Conservation (phyloP, 2,329 filamentous ascomycete species). For the Talaromyces verruculosus region DNA sequence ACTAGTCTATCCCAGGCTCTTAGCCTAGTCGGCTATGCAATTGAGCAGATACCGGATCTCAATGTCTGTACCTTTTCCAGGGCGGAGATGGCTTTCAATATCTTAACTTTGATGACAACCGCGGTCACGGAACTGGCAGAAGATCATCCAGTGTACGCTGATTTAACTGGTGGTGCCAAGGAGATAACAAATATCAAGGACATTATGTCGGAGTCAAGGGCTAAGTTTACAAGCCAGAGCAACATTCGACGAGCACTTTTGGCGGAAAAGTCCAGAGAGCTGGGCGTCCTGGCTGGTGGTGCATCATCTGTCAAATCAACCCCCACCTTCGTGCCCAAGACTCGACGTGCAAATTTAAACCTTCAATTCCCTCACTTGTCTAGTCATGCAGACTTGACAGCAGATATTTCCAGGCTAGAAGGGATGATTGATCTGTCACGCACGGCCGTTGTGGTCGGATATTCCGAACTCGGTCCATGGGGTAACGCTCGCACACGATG, state of each 20-base stretch:
- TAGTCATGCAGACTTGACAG: conserved; percentile 82
- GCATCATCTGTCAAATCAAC: conserved; percentile 53
- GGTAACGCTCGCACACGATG: conserved; percentile 96
- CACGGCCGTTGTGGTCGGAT: conserved; percentile 95
- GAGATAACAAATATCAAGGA: conserved; percentile 95
- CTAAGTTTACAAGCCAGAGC: conserved; percentile 90
- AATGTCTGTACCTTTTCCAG: conserved; percentile 98
- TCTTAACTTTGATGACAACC: conserved; percentile 92
- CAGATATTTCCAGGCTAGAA: conserved; percentile 84
- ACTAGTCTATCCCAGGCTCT: conserved; percentile 97
- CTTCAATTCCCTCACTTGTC: conserved; percentile 90
- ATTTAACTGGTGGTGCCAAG: conserved; percentile 94
- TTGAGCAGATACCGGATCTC: conserved; percentile 70
- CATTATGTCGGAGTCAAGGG: conserved; percentile 87
- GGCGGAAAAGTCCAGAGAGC: conserved; percentile 93
- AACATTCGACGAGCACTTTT: conserved; percentile 90
- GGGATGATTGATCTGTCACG: conserved; percentile 99
- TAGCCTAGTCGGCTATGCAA: conserved; percentile 94
- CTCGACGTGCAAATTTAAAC: conserved; percentile 95
- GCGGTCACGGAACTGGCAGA: conserved; percentile 93
- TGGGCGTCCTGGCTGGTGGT: conserved; percentile 94
- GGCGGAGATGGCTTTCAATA: conserved; percentile 99
- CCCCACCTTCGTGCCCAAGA: conserved; percentile 85
- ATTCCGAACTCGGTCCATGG: conserved; percentile 88
- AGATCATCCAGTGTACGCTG: conserved; percentile 89